phyloP scores from a whole-genome alignment of 2,329 filamentous ascomycete genomes.

The Juglanconis juglandina region DNA sequence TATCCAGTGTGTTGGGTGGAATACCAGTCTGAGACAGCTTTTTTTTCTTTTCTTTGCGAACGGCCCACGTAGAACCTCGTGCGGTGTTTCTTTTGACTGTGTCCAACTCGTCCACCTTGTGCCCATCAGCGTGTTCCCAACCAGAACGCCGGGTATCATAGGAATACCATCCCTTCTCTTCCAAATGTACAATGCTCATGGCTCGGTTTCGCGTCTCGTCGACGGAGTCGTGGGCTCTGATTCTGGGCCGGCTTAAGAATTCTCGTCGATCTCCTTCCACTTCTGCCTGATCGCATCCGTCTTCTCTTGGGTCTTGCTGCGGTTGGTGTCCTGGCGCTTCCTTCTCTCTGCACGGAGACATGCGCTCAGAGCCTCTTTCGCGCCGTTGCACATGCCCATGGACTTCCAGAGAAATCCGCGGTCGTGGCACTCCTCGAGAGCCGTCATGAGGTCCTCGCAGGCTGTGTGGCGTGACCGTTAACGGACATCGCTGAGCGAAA shows the following conservation, averaged over 20 bases:
- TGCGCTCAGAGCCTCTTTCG: constrained; percentile 78
- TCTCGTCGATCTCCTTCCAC: constrained; percentile 76
- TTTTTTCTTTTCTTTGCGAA: not conserved
- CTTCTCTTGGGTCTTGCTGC: constrained; percentile 66
- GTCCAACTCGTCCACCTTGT: not conserved
- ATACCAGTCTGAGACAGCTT: no score
- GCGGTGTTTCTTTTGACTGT: not conserved
- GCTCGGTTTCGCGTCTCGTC: not conserved
- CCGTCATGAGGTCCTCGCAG: constrained; percentile 90
- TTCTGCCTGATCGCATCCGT: constrained; percentile 69
- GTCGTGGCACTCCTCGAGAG: constrained; percentile 93
- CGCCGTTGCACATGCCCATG: constrained; percentile 82
- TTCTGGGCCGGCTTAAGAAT: constrained; percentile 48
- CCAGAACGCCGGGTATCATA: not conserved
- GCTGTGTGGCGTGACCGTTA: constrained; percentile 47
- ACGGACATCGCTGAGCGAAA: not conserved
- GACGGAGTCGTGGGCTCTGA: not conserved
- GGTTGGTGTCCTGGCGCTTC: constrained; percentile 74
- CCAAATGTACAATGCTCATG: not conserved
- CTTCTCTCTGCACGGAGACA: constrained; percentile 79
- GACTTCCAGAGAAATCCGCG: constrained; percentile 90
- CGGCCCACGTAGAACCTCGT: no score
- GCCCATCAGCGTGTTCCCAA: not conserved
- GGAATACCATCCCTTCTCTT: not conserved
- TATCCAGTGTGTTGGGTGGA: no score